phyloP scores from a whole-genome alignment of 805 yeast species.

The Suhomyces sp. region DNA sequence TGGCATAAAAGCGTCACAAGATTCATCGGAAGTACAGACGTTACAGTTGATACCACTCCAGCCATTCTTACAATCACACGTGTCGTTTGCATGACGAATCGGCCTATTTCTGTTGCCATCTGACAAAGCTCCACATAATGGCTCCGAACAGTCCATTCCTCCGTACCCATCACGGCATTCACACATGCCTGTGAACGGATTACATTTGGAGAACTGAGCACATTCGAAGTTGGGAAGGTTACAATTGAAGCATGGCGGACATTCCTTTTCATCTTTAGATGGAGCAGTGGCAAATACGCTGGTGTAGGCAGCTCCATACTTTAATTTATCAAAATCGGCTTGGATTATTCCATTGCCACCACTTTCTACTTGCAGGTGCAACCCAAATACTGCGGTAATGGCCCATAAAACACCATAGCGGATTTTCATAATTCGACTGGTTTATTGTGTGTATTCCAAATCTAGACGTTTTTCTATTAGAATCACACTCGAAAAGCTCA shows the following conservation, averaged over 20 bases:
- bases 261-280: conserved; percentile 36
- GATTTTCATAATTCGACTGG: not conserved
- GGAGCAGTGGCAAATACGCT: not conserved
- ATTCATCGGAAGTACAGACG: conserved; percentile 67
- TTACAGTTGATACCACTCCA: conserved; percentile 97
- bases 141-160: conserved; percentile 86
- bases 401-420: not conserved
- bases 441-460: not conserved
- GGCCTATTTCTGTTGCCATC: conserved; percentile 67
- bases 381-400: not conserved
- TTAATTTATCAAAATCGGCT: not conserved
- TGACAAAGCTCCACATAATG: conserved; percentile 78
- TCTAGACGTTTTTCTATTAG: not conserved
- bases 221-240: conserved; percentile 87
- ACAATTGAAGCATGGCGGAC: conserved; percentile 95
- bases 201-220: conserved; percentile 86
- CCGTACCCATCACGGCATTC: conserved; percentile 92
- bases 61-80: conserved; percentile 77
- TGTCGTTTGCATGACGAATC: conserved; percentile 46
- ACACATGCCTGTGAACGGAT: conserved; percentile 84
- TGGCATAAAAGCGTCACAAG: conserved; percentile 87
- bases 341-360: not conserved
- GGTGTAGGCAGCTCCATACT: not conserved
- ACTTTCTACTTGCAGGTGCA: not conserved
- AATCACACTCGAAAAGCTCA: not conserved